phyloP scores from a whole-genome alignment of 2,329 filamentous ascomycete genomes.

The Aspergillus puulaauensis region DNA sequence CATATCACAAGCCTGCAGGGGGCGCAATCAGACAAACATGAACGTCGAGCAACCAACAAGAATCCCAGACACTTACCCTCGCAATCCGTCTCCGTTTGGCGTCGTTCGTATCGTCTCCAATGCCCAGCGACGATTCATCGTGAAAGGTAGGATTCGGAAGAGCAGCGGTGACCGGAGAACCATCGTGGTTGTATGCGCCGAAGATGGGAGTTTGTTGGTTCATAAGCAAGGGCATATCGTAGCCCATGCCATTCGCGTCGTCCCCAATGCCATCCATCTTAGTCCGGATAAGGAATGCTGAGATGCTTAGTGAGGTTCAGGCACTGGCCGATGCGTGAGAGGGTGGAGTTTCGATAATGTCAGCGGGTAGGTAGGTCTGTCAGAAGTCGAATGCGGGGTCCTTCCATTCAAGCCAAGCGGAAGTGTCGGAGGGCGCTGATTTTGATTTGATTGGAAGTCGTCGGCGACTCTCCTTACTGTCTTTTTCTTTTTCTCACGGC shows the following conservation, averaged over 20 bases:
- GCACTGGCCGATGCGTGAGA: constrained; percentile 11
- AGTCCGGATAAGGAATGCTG: constrained; percentile 1
- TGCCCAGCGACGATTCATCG: constrained; percentile 45
- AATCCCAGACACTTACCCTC: constrained; percentile 59
- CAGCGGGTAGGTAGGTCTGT: constrained; percentile 20
- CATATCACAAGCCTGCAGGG: constrained; percentile 81
- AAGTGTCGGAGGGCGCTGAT: constrained; percentile 5
- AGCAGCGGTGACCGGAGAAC: constrained; percentile 57
- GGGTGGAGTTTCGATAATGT: constrained; percentile 16
- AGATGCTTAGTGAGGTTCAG: neutral
- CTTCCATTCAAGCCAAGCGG: constrained; percentile 13
- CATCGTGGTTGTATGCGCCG: constrained; percentile 61
- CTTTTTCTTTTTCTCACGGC: neutral
- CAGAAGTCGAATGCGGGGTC: constrained; percentile 22
- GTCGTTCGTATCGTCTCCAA: constrained; percentile 64
- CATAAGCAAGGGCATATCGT: constrained; percentile 56
- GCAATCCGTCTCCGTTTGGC: constrained; percentile 87
- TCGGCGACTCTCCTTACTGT: neutral
- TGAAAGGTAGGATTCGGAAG: constrained; percentile 40
- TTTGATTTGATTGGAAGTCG: constrained; percentile 4
- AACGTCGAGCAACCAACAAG: neutral
- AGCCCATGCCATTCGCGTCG: constrained; percentile 39
- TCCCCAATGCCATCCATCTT: constrained; percentile 39
- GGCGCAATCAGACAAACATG: constrained; percentile 9
- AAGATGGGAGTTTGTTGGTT: constrained; percentile 68